phyloP scores from a whole-genome alignment of 2,329 filamentous ascomycete species.

The Ascochyta clinopodiicola region DNA sequence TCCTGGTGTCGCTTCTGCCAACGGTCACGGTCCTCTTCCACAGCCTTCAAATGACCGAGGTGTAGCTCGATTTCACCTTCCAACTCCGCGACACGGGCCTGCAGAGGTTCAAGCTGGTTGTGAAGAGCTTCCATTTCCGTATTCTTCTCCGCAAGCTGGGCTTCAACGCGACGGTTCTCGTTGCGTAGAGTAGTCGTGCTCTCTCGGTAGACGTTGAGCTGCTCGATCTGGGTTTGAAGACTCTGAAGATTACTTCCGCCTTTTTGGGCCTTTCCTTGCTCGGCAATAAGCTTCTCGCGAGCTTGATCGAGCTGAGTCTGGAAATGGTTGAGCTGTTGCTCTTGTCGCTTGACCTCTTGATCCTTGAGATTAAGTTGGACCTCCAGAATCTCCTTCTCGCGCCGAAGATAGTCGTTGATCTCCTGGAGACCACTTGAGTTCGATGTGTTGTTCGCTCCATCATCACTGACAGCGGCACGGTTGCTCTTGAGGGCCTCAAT shows the following conservation, averaged over 20 bases:
- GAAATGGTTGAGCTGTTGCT: slow-evolving; percentile 87
- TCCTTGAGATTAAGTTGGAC: slow-evolving; percentile 92
- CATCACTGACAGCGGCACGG: slow-evolving; percentile 64
- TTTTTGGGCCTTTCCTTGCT: slow-evolving; percentile 77
- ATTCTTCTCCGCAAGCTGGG: slow-evolving; percentile 76
- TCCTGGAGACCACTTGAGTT: slow-evolving; percentile 81
- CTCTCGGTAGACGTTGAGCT: slow-evolving; percentile 94
- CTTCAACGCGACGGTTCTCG: slow-evolving; percentile 80
- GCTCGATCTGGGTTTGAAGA: slow-evolving; percentile 91
- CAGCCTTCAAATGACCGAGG: slow-evolving; percentile 84
- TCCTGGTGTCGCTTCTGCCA: slow-evolving; percentile 97
- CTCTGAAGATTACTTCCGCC: slow-evolving; percentile 83
- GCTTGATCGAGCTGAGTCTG: slow-evolving; percentile 89
- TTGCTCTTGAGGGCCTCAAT: slow-evolving; percentile 80
- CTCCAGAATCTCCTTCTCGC: slow-evolving; percentile 97
- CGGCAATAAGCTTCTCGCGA: slow-evolving; percentile 87
- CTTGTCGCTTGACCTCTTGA: slow-evolving; percentile 85
- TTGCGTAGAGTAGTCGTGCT: slow-evolving; percentile 90
- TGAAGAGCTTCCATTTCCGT: slow-evolving; percentile 77
- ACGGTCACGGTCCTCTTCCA: slow-evolving; percentile 89
- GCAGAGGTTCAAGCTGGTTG: slow-evolving; percentile 79
- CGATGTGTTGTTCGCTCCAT: slow-evolving; percentile 57
- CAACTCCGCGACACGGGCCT: slow-evolving; percentile 79
- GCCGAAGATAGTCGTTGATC: slow-evolving; percentile 86
- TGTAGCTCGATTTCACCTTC: slow-evolving; percentile 81